Percentiles rank a stretch among this genome's conserved stretches.
phyloP scores from a whole-genome alignment of 345 rosid species.

The Kernera saxatilis region DNA sequence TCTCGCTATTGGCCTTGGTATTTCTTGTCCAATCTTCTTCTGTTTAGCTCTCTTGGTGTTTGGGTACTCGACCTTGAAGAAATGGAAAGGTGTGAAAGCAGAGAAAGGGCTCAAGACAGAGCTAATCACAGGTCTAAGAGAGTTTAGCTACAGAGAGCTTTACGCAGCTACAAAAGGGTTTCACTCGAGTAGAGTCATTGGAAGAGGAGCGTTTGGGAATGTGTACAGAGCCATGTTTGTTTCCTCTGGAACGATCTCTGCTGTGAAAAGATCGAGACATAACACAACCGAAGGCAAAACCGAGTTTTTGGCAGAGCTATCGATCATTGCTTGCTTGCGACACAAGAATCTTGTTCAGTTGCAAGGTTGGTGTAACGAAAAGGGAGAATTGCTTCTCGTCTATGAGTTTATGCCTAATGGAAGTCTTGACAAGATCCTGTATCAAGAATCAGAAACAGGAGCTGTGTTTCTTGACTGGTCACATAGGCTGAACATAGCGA shows the following conservation, averaged over 20 bases:
- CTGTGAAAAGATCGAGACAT: slow-evolving; percentile 83
- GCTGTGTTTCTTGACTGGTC: slow-evolving; percentile 48
- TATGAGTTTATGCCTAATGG: slow-evolving; percentile 95
- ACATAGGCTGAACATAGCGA: slow-evolving; percentile 59
- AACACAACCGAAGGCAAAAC: slow-evolving; percentile 77
- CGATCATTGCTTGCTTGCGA: slow-evolving; percentile 82
- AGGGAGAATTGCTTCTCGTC: slow-evolving; percentile 77
- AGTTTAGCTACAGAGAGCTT: slow-evolving; percentile 72
- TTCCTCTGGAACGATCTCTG: slow-evolving; percentile 53
- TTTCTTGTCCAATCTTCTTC: slow-evolving; percentile 75
- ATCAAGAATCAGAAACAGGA: slow-evolving; percentile 50
- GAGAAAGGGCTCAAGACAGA: slow-evolving; percentile 61
- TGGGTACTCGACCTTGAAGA: slow-evolving; percentile 60
- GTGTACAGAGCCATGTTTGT: slow-evolving; percentile 72
- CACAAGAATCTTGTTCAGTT: slow-evolving; percentile 90
- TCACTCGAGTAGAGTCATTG: slow-evolving; percentile 75
- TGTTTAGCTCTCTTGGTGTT: slow-evolving; percentile 51
- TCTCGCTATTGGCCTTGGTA: slow-evolving; percentile 69
- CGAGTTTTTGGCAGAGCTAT: slow-evolving; percentile 79
- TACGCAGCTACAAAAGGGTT: slow-evolving; percentile 74
- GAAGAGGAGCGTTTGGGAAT: slow-evolving; percentile 81
- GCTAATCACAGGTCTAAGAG: slow-evolving; percentile 61
- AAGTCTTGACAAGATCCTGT: slow-evolving; percentile 75
- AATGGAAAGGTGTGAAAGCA: slow-evolving; percentile 44
- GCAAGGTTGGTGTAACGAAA: slow-evolving; percentile 93